phyloP scores from a whole-genome alignment of 192 early-diverging fungal genomes.

The Dissophora ornata region DNA sequence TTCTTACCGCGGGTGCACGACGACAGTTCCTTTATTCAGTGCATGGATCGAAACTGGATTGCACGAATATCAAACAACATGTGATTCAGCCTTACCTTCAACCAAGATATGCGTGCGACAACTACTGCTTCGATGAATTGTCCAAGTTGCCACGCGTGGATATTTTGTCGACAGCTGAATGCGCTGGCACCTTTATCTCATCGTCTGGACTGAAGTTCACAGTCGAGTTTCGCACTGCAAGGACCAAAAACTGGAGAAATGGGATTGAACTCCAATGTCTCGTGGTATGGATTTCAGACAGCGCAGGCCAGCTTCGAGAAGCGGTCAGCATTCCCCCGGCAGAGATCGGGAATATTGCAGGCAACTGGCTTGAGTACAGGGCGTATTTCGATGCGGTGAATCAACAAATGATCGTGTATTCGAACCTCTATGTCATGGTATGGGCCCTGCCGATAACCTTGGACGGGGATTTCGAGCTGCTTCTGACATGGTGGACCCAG shows the following conservation, averaged over 20 bases:
- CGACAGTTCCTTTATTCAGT: neutral
- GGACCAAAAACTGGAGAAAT: neutral
- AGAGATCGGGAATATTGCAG: neutral
- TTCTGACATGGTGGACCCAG: neutral
- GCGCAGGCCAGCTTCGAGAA: neutral
- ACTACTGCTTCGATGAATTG: neutral
- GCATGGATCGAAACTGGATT: conserved; percentile 15
- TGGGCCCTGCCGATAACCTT: conserved; percentile 11
- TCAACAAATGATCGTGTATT: conserved; percentile 2
- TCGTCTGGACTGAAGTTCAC: neutral
- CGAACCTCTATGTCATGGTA: neutral
- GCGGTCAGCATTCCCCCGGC: conserved; percentile 3
- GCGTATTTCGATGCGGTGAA: neutral
- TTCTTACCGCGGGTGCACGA: neutral
- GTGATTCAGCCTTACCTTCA: neutral
- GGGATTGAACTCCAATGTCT: neutral
- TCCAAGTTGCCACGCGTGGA: neutral
- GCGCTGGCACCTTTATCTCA: neutral
- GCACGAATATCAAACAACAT: neutral
- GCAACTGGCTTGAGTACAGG: neutral
- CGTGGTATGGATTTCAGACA: neutral
- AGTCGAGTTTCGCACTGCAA: neutral
- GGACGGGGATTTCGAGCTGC: conserved; percentile 4
- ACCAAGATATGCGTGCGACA: neutral
- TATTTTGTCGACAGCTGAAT: neutral